Percentiles rank a stretch among this genome's conserved stretches.
Conservation (phyloP, 2,329 filamentous ascomycete genomes). For the Apiospora koreana region DNA sequence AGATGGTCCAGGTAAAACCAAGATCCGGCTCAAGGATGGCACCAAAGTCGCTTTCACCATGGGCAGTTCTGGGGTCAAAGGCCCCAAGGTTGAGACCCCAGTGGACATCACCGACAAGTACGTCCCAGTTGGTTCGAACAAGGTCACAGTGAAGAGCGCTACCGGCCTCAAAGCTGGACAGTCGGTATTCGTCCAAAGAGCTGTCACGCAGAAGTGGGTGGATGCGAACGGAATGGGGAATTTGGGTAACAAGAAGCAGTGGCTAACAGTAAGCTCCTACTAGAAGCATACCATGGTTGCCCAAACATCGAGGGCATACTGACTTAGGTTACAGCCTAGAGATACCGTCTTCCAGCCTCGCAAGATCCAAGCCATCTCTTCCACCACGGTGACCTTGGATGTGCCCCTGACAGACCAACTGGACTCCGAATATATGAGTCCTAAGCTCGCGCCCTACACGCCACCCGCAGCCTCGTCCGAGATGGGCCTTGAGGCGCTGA, state of each 20-base stretch:
- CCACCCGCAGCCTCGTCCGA: background rate
- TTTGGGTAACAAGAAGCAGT: background rate
- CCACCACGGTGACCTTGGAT: background rate
- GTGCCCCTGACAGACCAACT: background rate
- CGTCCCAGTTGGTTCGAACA: background rate
- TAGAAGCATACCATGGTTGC: background rate
- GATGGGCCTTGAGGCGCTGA: background rate
- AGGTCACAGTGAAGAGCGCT: background rate
- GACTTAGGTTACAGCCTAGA: background rate
- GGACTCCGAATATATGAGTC: background rate
- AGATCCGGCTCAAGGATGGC: background rate
- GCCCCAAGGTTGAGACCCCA: background rate
- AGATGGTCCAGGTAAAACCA: background rate
- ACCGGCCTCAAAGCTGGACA: background rate
- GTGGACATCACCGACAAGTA: background rate
- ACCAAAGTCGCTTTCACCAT: background rate
- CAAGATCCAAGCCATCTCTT: background rate
- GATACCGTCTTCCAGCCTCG: background rate
- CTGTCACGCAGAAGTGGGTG: background rate
- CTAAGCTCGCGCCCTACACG: background rate
- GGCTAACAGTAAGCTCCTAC: background rate
- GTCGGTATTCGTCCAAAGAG: background rate
- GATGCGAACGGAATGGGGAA: background rate
- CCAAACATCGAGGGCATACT: too few species aligned
- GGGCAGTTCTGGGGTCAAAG: background rate